Evolutionary conservation across 208 protist genomes (phyloP), one percentile per base, ranked within the genome.

Genomic region (Trypanosoma theileri): DNA sequence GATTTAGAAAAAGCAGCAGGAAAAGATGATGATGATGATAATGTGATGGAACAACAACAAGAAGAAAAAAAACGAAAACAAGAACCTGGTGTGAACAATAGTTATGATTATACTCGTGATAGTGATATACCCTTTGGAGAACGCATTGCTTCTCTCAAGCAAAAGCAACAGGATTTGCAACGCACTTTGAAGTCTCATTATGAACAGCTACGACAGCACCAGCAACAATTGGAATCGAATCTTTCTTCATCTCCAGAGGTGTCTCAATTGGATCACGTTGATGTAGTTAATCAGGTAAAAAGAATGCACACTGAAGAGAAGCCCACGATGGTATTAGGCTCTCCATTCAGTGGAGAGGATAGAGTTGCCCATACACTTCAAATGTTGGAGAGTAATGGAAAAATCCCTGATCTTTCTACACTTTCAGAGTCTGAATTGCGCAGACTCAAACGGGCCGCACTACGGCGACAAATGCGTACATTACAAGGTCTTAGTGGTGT

Each of bases 1-100:
- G 59, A 73, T 59, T 54, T 73, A 41, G 58, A 73, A 13, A 62
- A 58, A 26, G 41, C n/a, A 59, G 54, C 14, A 19, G 59, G 45
- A 26, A 19, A 6, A 12, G 14, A 26, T 51, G 16, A 35, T 6
- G 9, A 52, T 24, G 58, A 48, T 52, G n/a, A 44, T 31, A n/a
- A 28, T 26, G 21, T 59, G 11, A 19, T 35, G 28, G 10, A 22
- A 19, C 8, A 24, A 58, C 3, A 16, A 62, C 40, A 62, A 48
- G 31, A 35, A 35, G 28, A 35, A 35, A 6, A 35, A 35, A 35
- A 6, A 35, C 4, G 6, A 35, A 35, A 35, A 35, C 4, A 35
- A 35, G 6, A 35, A 35, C 12, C 16, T 35, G 1, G 12, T 16
- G 0, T 1, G 26, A 31, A 6, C 14, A 16, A 26, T 28, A 48